These are phyloP conservation scores for Paecilomyces niveus DNA, from an alignment of 2,329 filamentous ascomycete species.

Conservation along the genomic window DNA sequence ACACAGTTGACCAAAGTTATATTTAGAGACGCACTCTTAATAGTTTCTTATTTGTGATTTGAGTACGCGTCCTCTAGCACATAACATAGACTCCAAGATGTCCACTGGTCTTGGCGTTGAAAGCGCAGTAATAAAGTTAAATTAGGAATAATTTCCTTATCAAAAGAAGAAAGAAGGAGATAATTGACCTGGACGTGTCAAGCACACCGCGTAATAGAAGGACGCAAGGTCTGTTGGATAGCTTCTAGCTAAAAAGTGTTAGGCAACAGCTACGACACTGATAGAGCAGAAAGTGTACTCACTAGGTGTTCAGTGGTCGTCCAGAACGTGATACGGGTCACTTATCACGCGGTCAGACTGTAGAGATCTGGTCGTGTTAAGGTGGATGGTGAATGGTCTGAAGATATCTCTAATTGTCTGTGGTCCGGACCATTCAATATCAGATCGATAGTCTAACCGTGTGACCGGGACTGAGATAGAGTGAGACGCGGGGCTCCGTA, in stretches of 20 bases:
- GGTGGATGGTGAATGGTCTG: not conserved
- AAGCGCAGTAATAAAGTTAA: not conserved
- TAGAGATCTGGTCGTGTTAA: not conserved
- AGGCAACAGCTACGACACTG: not conserved
- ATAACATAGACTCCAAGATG: not conserved
- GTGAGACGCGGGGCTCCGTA: not conserved
- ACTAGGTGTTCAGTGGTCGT: not conserved
- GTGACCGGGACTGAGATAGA: not conserved
- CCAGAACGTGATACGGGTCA: not conserved
- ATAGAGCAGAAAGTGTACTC: not conserved
- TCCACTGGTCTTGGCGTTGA: not conserved
- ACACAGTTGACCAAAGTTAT: not conserved
- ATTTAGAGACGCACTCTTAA: not conserved
- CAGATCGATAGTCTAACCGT: not conserved
- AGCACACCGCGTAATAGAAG: not conserved
- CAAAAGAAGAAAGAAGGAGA: not conserved
- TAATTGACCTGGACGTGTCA: not conserved
- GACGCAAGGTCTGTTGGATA: not conserved
- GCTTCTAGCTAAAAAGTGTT: not conserved
- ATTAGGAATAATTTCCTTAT: not conserved
- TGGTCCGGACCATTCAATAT: not conserved
- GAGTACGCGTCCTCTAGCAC: not conserved
- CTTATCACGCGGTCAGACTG: not conserved
- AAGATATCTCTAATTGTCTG: not conserved
- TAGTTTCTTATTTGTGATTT: not conserved